Percentiles rank a stretch among this genome's conserved stretches.
Conservation (phyloP, 2,329 filamentous ascomycete species). For the Cladophialophora yegresii region DNA sequence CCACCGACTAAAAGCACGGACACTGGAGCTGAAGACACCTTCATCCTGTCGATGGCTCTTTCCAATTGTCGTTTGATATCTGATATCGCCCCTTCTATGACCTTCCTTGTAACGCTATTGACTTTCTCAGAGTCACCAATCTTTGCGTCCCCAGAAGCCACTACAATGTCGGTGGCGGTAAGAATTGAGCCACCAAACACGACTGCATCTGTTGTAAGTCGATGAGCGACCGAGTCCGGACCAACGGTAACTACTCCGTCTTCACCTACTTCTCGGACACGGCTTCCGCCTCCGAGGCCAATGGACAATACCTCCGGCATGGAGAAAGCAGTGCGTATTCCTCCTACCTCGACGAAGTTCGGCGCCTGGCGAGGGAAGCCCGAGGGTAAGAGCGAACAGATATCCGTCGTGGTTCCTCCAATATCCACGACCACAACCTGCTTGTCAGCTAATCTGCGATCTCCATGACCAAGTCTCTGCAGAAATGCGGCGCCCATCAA, state of each 20-base stretch:
- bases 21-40: slow-evolving; percentile 53
- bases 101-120: slow-evolving; percentile 37
- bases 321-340: slow-evolving; percentile 61
- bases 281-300: slow-evolving; percentile 59
- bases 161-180: slow-evolving; percentile 57
- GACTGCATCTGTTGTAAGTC: slow-evolving; percentile 51
- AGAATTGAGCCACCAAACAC: slow-evolving; percentile 57
- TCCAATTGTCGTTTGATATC: slow-evolving; percentile 55
- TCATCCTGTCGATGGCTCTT: slow-evolving; percentile 58
- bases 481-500: slow-evolving; percentile 66
- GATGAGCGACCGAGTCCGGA: slow-evolving; percentile 59
- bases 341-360: slow-evolving; percentile 60
- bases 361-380: slow-evolving; percentile 63
- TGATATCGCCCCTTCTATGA: slow-evolving; percentile 42
- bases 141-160: slow-evolving; percentile 42
- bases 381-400: slow-evolving; percentile 59
- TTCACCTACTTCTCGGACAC: slow-evolving; percentile 41
- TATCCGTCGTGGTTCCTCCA: slow-evolving; percentile 64
- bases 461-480: slow-evolving; percentile 39
- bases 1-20: slow-evolving; percentile 61
- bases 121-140: slow-evolving; percentile 37
- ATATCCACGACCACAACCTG: slow-evolving; percentile 58
- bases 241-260: slow-evolving; percentile 50
- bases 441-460: slow-evolving; percentile 35
- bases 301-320: slow-evolving; percentile 60